These are phyloP conservation scores for Piper longum DNA, from an alignment of 164 flowering plant species.

Conservation along the genomic window DNA sequence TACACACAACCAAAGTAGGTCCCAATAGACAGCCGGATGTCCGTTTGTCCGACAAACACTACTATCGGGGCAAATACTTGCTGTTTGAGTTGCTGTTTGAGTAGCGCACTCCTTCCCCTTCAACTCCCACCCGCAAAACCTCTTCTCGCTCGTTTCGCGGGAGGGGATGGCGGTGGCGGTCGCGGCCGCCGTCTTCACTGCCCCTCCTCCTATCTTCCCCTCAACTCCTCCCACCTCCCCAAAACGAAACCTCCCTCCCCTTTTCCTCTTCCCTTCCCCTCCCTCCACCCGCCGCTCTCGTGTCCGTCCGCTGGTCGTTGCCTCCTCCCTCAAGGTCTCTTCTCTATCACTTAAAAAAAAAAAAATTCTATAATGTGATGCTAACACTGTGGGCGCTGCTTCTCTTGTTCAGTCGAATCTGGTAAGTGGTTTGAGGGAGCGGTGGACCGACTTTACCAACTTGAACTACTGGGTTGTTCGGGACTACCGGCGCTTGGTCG, in stretches of 20 bases:
- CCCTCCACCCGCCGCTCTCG: constrained; percentile 2
- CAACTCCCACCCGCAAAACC: too few species aligned
- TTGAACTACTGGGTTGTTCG: constrained; percentile 76
- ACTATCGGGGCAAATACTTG: too few species aligned
- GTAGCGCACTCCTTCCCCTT: too few species aligned
- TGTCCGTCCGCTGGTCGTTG: constrained; percentile 3
- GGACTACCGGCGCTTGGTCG: constrained; percentile 76
- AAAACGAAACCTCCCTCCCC: not conserved
- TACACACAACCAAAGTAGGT: too few species aligned
- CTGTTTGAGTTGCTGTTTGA: too few species aligned
- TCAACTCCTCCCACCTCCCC: not conserved
- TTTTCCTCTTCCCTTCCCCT: constrained; percentile 6
- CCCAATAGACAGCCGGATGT: too few species aligned
- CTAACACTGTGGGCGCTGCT: not conserved
- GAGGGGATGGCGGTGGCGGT: not conserved
- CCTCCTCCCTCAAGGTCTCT: constrained; percentile 11
- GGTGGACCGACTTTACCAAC: constrained; percentile 39
- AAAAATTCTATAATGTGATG: not conserved
- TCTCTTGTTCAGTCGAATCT: constrained; percentile 24
- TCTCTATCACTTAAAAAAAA: not conserved
- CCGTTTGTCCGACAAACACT: too few species aligned
- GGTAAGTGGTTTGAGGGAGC: constrained; percentile 21
- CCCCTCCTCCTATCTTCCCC: not conserved
- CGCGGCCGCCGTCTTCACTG: not conserved
- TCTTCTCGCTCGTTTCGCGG: too few species aligned